A percentile compares a stretch with the other conserved stretches of the same genome.
phyloP scores from a whole-genome alignment of 2,329 filamentous ascomycete genomes.

The Akanthomyces dipterigenus region DNA sequence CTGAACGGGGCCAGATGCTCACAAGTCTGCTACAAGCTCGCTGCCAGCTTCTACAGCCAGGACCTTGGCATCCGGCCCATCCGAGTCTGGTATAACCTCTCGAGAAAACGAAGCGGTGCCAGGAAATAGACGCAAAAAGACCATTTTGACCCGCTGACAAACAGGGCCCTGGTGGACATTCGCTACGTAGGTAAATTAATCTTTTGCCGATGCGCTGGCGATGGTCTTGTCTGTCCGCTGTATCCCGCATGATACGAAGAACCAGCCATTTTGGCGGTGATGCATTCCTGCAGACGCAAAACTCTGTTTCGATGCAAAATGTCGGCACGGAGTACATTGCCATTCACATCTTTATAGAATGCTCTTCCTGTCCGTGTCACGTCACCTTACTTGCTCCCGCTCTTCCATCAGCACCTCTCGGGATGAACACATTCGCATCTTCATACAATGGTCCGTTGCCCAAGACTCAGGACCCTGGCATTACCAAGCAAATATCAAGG shows the following conservation, averaged over 20 bases:
- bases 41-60: neutral
- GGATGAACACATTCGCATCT: neutral
- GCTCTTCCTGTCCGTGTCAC: no score
- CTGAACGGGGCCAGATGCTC: neutral
- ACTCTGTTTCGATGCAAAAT: no score
- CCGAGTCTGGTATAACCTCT: neutral
- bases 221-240: no score
- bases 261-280: no score
- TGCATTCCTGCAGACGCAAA: no score
- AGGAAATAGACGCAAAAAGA: neutral
- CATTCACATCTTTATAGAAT: no score
- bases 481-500: neutral
- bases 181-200: no score
- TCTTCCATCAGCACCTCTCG: neutral
- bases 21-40: neutral
- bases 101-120: neutral
- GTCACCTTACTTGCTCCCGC: neutral
- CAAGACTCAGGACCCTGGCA: neutral
- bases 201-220: no score
- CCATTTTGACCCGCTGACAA: neutral
- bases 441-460: neutral
- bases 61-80: constrained; percentile 1
- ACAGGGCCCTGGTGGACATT: neutral
- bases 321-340: no score
- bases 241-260: no score